A percentile compares a stretch with the other conserved stretches of the same genome.
Evolutionary conservation across 805 yeast genomes (phyloP).

Genomic region (Teunomyces panamensis): DNA sequence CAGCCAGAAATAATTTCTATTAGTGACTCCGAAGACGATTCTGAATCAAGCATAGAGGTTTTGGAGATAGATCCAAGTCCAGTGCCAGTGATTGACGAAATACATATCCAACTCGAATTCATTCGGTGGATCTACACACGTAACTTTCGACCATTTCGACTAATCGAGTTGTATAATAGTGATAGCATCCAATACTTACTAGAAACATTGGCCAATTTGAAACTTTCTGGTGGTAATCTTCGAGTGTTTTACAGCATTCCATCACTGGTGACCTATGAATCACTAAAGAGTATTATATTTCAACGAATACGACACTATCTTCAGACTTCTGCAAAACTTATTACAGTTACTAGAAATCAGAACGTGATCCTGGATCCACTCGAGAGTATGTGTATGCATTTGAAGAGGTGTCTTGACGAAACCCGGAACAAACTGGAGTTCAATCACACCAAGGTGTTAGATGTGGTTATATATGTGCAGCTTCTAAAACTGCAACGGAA

Average conservation of each 20-base stretch:
- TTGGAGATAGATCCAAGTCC: conserved; percentile 12
- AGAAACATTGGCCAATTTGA: conserved; percentile 9
- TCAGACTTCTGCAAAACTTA: conserved; percentile 19
- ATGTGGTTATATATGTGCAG: neutral
- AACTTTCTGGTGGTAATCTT: neutral
- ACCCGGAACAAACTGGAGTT: neutral
- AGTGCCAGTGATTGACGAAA: conserved; percentile 18
- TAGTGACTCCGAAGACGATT: conserved; percentile 2
- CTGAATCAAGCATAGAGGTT: conserved; percentile 9
- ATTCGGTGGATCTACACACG: conserved; percentile 17
- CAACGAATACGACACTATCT: conserved; percentile 26
- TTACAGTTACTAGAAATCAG: conserved; percentile 23
- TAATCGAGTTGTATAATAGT: conserved; percentile 21
- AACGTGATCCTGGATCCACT: conserved; percentile 14
- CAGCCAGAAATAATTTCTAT: neutral
- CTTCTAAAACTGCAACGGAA: neutral
- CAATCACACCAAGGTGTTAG: conserved; percentile 5
- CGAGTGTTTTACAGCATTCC: conserved; percentile 2
- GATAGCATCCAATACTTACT: conserved; percentile 14
- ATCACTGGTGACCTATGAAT: neutral
- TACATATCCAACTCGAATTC: conserved; percentile 20
- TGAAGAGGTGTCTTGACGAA: conserved; percentile 6
- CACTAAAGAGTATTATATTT: conserved; percentile 13
- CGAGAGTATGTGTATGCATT: conserved; percentile 10
- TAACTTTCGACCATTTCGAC: conserved; percentile 14